Evolutionary conservation across 805 yeast genomes (phyloP).

Genomic region (Maudiozyma saulgeensis): DNA sequence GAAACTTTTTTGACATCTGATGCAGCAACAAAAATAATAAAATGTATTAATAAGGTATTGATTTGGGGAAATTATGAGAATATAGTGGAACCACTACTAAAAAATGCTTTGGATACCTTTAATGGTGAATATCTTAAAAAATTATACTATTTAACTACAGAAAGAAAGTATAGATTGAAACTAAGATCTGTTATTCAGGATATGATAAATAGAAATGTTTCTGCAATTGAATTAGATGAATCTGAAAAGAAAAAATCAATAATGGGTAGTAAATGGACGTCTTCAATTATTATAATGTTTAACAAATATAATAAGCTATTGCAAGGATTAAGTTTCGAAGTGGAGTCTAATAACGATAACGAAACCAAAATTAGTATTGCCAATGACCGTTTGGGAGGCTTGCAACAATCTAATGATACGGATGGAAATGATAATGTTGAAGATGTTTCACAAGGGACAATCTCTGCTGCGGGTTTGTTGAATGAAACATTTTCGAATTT

Average conservation of each 20-base stretch:
- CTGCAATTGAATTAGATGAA: slow-evolving; percentile 4
- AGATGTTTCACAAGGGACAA: slow-evolving; percentile 15
- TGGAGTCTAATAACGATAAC: not conserved
- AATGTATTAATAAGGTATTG: slow-evolving; percentile 15
- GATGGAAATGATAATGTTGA: slow-evolving; percentile 31
- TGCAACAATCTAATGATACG: too few species aligned
- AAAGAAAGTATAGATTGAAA: slow-evolving; percentile 7
- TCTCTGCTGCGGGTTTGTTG: not conserved
- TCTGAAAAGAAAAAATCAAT: slow-evolving; percentile 4
- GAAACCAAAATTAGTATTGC: not conserved
- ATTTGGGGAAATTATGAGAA: slow-evolving; percentile 13
- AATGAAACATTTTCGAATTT: slow-evolving; percentile 54
- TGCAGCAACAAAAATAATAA: slow-evolving; percentile 14
- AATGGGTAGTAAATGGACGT: slow-evolving; percentile 60
- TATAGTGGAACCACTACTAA: slow-evolving; percentile 6
- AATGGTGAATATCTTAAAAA: slow-evolving; percentile 10
- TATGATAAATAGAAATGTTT: slow-evolving; percentile 12
- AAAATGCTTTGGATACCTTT: slow-evolving; percentile 7
- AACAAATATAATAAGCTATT: slow-evolving; percentile 42
- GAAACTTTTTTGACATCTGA: slow-evolving; percentile 17
- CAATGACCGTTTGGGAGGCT: not conserved
- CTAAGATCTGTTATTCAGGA: slow-evolving; percentile 10
- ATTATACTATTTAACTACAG: slow-evolving; percentile 11
- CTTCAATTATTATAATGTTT: slow-evolving; percentile 43
- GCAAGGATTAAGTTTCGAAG: slow-evolving; percentile 29